phyloP scores from a whole-genome alignment of 164 flowering plant genomes.

The Tinospora cordifolia region DNA sequence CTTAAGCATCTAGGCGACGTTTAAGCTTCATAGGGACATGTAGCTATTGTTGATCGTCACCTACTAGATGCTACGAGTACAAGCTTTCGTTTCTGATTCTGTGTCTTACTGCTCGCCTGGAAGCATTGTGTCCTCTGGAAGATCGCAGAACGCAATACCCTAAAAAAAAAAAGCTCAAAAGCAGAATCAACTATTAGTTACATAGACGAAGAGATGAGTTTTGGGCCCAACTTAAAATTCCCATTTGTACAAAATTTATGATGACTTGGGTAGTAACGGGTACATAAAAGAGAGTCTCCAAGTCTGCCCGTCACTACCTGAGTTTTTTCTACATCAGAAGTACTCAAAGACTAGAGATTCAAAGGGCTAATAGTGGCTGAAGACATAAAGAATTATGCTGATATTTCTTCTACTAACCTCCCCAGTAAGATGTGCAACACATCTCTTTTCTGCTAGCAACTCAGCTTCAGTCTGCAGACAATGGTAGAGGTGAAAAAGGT shows the following conservation, averaged over 20 bases:
- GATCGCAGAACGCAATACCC: slow-evolving; percentile 85
- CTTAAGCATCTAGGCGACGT: not conserved
- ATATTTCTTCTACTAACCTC: slow-evolving; percentile 40
- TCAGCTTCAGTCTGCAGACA: slow-evolving; percentile 81
- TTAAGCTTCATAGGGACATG: not conserved
- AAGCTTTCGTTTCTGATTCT: not conserved
- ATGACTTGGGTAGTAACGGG: too few species aligned
- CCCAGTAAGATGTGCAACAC: slow-evolving; percentile 89
- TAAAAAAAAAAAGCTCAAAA: slow-evolving; percentile 18
- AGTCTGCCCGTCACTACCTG: too few species aligned
- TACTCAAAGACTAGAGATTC: too few species aligned
- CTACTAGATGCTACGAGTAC: not conserved
- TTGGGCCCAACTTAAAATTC: too few species aligned
- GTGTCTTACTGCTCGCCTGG: slow-evolving; percentile 76
- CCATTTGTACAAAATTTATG: too few species aligned
- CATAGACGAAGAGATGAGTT: too few species aligned
- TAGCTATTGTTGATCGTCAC: not conserved
- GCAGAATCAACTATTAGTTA: not conserved
- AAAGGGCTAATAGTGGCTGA: too few species aligned
- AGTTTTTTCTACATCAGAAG: too few species aligned
- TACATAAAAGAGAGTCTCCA: too few species aligned
- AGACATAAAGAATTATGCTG: too few species aligned
- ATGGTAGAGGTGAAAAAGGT: not conserved
- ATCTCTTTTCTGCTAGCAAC: slow-evolving; percentile 87
- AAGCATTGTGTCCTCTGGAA: slow-evolving; percentile 96